These are phyloP conservation scores for Ganoderma lingzhi DNA, from an alignment of 1,284 basidiomycete genomes.

Conservation along the genomic window DNA sequence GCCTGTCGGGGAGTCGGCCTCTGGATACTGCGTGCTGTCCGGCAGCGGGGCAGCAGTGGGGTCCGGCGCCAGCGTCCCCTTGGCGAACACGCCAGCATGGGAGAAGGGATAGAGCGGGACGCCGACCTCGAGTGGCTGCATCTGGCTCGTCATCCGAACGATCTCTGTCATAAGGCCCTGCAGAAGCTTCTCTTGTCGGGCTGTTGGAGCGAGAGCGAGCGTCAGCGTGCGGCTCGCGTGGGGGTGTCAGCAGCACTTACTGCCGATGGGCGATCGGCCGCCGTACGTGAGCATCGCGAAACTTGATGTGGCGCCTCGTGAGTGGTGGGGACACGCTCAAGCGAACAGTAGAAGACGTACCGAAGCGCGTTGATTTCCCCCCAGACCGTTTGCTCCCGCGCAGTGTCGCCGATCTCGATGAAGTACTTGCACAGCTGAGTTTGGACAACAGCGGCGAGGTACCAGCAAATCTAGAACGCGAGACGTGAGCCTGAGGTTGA, in stretches of 20 bases:
- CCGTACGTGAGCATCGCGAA: slow-evolving; percentile 85
- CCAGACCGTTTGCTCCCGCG: slow-evolving; percentile 79
- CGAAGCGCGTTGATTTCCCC: slow-evolving; percentile 84
- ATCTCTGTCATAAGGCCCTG: slow-evolving; percentile 86
- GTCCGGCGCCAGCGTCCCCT: slow-evolving; percentile 37
- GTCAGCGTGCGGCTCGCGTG: slow-evolving; percentile 25
- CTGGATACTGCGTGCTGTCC: slow-evolving; percentile 40
- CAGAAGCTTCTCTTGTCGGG: slow-evolving; percentile 80
- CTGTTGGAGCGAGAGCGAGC: slow-evolving; percentile 45
- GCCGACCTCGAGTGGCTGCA: slow-evolving; percentile 77
- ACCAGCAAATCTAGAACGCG: slow-evolving; percentile 79
- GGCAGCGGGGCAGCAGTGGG: slow-evolving; percentile 43
- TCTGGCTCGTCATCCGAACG: slow-evolving; percentile 80
- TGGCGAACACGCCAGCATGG: slow-evolving; percentile 65
- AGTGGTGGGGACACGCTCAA: slow-evolving; percentile 8
- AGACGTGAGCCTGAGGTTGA: slow-evolving; percentile 9
- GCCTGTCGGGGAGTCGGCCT: slow-evolving; percentile 29
- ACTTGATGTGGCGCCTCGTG: slow-evolving; percentile 45
- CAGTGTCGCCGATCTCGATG: slow-evolving; percentile 76
- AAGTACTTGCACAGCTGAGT: slow-evolving; percentile 85
- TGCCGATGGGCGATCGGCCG: slow-evolving; percentile 79
- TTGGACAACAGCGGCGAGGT: slow-evolving; percentile 84
- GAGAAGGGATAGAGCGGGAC: slow-evolving; percentile 84
- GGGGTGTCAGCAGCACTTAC: slow-evolving; percentile 52
- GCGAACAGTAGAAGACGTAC: slow-evolving; percentile 45